Conservation (phyloP, 495 filamentous ascomycete species). For the Cairneyella variabilis region DNA sequence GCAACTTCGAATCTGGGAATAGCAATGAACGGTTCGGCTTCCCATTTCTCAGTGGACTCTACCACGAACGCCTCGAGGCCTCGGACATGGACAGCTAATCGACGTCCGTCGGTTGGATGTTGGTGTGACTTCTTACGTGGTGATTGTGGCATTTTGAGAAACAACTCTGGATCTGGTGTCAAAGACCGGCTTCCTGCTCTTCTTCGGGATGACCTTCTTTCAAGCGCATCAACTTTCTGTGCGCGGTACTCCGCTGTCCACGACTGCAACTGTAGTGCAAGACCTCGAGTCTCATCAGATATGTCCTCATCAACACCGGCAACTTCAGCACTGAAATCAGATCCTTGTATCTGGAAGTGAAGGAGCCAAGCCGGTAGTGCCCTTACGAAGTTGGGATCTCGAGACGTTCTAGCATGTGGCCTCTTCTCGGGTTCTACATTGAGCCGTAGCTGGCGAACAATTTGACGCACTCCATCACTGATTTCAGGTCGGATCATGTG, state of each 20-base stretch:
- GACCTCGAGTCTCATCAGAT: constrained; percentile 70
- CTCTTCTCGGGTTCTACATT: constrained; percentile 62
- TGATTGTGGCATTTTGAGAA: constrained; percentile 56
- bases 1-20: constrained; percentile 85
- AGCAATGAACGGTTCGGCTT: constrained; percentile 79
- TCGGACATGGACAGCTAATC: constrained; percentile 72
- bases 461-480: constrained; percentile 85
- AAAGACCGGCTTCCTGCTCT: constrained; percentile 56
- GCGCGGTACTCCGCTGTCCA: constrained; percentile 91
- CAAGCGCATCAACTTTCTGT: constrained; percentile 60
- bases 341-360: constrained; percentile 78
- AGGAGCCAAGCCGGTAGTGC: constrained; percentile 79
- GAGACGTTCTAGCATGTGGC: constrained; percentile 41
- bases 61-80: constrained; percentile 87
- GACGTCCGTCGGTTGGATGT: constrained; percentile 74
- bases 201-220: constrained; percentile 48
- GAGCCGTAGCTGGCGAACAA: constrained; percentile 70
- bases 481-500: constrained; percentile 91
- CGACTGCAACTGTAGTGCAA: constrained; percentile 81
- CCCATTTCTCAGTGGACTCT: constrained; percentile 78
- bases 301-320: constrained; percentile 83
- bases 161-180: constrained; percentile 53
- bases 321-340: constrained; percentile 84
- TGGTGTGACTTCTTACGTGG: constrained; percentile 52
- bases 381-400: constrained; percentile 66